phyloP scores from a whole-genome alignment of 805 yeast species.

The Phaffomyces opuntiae region DNA sequence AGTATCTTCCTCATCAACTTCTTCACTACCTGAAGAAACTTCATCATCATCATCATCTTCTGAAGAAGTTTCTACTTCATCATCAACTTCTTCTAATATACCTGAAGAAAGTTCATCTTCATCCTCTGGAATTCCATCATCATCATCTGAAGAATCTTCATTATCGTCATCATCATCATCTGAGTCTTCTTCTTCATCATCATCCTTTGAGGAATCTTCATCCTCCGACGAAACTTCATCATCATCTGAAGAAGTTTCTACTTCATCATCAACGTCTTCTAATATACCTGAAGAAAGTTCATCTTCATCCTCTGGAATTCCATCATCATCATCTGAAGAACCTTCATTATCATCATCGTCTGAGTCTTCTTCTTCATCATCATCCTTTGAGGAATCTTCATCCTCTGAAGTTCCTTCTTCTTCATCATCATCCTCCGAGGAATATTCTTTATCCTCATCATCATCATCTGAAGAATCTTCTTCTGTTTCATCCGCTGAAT shows the following conservation, averaged over 20 bases:
- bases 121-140: not conserved
- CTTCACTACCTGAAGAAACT: not conserved
- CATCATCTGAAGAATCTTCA: not conserved
- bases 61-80: not conserved
- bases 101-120: not conserved
- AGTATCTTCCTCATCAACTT: not conserved
- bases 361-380: not conserved
- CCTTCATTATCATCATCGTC: not conserved
- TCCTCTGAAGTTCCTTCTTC: not conserved
- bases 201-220: conserved; percentile 1
- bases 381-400: not conserved
- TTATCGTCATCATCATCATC: not conserved
- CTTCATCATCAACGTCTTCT: not conserved
- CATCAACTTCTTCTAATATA: not conserved
- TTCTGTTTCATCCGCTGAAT: not conserved
- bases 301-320: not conserved
- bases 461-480: not conserved
- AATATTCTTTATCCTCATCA: not conserved
- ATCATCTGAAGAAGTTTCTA: not conserved
- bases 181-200: not conserved
- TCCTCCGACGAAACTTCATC: not conserved
- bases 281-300: not conserved
- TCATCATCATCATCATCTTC: not conserved
- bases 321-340: not conserved
- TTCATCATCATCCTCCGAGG: not conserved